Percentiles rank a stretch among this genome's conserved stretches.
Evolutionary conservation across 1,284 basidiomycete species (phyloP).

Genomic region (Coniferiporia sulphurascens): DNA sequence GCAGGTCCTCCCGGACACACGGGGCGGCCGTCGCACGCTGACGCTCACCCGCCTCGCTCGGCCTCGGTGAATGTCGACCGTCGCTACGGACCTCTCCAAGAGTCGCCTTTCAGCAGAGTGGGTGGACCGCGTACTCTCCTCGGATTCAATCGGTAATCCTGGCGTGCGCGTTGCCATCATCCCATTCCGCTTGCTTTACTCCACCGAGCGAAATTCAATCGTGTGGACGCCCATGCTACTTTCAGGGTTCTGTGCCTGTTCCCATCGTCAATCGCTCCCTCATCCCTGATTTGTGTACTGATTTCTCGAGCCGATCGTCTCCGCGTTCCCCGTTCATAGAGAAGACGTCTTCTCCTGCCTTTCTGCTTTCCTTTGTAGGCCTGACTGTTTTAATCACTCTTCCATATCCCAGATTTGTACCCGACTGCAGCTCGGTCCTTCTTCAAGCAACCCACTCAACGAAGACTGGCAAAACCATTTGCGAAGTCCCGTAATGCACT

Average conservation of each 20-base stretch:
- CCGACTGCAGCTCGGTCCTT: no score
- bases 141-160: slow-evolving; percentile 58
- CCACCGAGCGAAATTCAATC: not conserved
- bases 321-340: not conserved
- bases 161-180: not conserved
- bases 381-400: not conserved
- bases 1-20: slow-evolving; percentile 19
- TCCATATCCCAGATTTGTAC: not conserved
- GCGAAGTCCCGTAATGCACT: not conserved
- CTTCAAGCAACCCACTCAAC: not conserved
- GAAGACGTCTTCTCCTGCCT: not conserved
- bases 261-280: no score
- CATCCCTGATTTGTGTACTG: no score
- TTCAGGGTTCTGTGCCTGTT: not conserved
- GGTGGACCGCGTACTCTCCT: slow-evolving; percentile 54
- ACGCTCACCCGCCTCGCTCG: slow-evolving; percentile 9
- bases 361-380: not conserved
- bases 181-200: not conserved
- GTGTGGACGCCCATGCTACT: not conserved
- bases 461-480: not conserved
- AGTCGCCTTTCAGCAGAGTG: slow-evolving; percentile 67
- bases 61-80: slow-evolving; percentile 31
- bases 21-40: not conserved
- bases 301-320: not conserved
- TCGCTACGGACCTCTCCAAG: slow-evolving; percentile 59